These are phyloP conservation scores for Xerocomus brunneocitrinus DNA, from an alignment of 768 basidiomycete species.

Conservation along the genomic window DNA sequence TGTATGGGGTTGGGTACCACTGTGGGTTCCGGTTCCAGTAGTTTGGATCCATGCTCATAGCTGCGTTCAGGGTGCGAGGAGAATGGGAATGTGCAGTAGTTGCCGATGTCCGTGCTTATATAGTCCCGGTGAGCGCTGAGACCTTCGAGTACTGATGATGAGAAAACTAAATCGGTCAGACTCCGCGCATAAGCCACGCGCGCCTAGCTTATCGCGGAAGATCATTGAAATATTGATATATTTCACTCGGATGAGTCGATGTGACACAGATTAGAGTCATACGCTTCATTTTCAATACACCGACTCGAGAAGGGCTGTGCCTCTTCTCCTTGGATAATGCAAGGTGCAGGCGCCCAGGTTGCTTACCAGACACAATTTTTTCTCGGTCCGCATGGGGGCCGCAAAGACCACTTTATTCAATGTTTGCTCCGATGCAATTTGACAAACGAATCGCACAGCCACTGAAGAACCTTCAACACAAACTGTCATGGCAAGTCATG, in stretches of 20 bases:
- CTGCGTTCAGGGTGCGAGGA: not conserved
- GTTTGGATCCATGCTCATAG: slow-evolving; percentile 23
- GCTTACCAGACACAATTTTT: no score
- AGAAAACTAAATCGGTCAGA: slow-evolving; percentile 6
- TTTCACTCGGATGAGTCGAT: not conserved
- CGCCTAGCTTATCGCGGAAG: not conserved
- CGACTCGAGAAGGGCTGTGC: not conserved
- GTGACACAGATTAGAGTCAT: slow-evolving; percentile 2
- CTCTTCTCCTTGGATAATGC: no score
- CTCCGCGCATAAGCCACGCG: slow-evolving; percentile 1
- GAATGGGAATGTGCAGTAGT: not conserved
- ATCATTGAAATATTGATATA: not conserved
- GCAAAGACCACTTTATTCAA: no score
- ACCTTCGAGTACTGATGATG: not conserved
- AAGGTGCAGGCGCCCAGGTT: no score
- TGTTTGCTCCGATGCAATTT: no score
- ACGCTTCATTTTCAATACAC: not conserved
- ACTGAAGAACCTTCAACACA: not conserved
- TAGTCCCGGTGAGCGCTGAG: slow-evolving; percentile 10
- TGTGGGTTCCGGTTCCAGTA: slow-evolving; percentile 11
- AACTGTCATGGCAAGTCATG: slow-evolving; percentile 26
- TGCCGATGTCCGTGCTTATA: slow-evolving; percentile 1
- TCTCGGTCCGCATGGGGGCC: no score
- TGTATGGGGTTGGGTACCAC: slow-evolving; percentile 27
- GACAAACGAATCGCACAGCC: not conserved